A percentile compares a stretch with the other conserved stretches of the same genome.
phyloP scores from a whole-genome alignment of 1,284 basidiomycete species.

The Macrocystidia cucumis region DNA sequence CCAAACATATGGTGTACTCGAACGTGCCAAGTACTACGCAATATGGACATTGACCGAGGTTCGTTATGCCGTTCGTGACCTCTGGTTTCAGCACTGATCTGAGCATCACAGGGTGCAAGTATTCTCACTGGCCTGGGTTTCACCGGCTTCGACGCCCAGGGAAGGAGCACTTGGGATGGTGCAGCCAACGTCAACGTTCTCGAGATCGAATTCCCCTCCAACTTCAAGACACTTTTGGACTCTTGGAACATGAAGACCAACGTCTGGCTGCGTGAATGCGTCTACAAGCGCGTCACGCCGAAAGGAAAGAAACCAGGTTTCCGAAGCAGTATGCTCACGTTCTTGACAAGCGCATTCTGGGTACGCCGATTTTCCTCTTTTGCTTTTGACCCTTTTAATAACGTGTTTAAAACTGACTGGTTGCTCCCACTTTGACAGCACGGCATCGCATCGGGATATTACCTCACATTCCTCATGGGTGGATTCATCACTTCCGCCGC shows the following conservation, averaged over 20 bases:
- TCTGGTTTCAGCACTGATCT: background rate
- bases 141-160: slow-evolving; percentile 68
- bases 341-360: slow-evolving; percentile 93
- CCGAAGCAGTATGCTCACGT: slow-evolving; percentile 87
- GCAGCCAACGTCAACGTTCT: slow-evolving; percentile 84
- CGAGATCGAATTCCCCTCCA: slow-evolving; percentile 83
- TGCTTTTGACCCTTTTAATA: slow-evolving; percentile 1
- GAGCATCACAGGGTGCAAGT: slow-evolving; percentile 64
- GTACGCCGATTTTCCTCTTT: slow-evolving; percentile 32
- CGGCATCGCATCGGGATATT: slow-evolving; percentile 84
- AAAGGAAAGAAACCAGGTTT: slow-evolving; percentile 88
- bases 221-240: slow-evolving; percentile 88
- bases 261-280: slow-evolving; percentile 92
- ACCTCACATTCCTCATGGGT: slow-evolving; percentile 68
- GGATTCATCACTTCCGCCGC: slow-evolving; percentile 82
- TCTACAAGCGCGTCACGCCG: slow-evolving; percentile 94
- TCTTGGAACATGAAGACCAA: slow-evolving; percentile 94
- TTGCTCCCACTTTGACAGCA: slow-evolving; percentile 46
- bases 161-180: slow-evolving; percentile 76
- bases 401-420: background rate
- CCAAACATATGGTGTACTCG: slow-evolving; percentile 74
- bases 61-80: slow-evolving; percentile 9
- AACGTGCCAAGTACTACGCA: slow-evolving; percentile 87
- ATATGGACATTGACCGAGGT: slow-evolving; percentile 88
- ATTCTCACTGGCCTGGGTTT: slow-evolving; percentile 96